Conservation (phyloP, 2,329 filamentous ascomycete species). For the Geosmithia morbida region DNA sequence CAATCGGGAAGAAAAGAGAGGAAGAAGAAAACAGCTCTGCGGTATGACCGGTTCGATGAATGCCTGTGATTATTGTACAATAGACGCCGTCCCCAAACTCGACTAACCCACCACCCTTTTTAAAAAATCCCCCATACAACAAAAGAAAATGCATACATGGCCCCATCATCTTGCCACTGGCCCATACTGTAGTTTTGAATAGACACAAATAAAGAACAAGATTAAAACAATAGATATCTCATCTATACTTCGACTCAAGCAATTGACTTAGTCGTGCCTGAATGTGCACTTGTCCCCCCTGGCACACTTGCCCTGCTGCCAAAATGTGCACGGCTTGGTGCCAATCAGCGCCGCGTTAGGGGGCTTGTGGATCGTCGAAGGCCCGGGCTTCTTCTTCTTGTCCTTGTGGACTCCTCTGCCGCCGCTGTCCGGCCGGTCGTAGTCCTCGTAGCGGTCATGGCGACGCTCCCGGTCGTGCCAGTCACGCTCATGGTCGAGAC, state of each 20-base stretch:
- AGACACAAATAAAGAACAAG: neutral
- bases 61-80: too few relatives aligned
- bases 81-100: too few relatives aligned
- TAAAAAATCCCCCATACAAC: too few relatives aligned
- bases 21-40: neutral
- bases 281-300: conserved; percentile 65
- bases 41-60: neutral
- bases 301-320: conserved; percentile 54
- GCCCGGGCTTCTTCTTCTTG: conserved; percentile 20
- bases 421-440: conserved; percentile 17
- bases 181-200: too few relatives aligned
- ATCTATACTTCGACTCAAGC: neutral
- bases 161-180: too few relatives aligned
- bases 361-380: conserved; percentile 21
- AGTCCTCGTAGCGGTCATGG: conserved; percentile 17
- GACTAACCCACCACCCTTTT: too few relatives aligned
- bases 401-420: conserved; percentile 15
- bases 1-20: neutral
- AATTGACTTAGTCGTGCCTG: conserved; percentile 45
- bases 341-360: conserved; percentile 44
- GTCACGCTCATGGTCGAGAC: conserved; percentile 8
- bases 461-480: conserved; percentile 5
- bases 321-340: conserved; percentile 58
- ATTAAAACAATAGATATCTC: neutral
- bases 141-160: too few relatives aligned